A percentile compares a stretch with the other conserved stretches of the same genome.
Conservation (phyloP, 2,329 filamentous ascomycete genomes). For the Venturia effusa region DNA sequence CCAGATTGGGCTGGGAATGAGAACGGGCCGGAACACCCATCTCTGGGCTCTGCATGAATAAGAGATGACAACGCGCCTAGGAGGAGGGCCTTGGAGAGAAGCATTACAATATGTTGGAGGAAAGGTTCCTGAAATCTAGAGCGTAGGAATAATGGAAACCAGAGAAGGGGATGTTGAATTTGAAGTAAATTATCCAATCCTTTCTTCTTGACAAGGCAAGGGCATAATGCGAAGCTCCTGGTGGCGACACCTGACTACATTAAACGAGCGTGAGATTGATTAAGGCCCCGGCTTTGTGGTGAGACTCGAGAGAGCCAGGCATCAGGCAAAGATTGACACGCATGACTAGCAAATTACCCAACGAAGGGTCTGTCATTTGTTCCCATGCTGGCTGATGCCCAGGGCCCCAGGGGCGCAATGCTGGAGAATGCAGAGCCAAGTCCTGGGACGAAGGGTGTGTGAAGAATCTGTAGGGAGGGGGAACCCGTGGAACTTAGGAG, state of each 20-base stretch:
- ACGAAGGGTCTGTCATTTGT: not conserved
- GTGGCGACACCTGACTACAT: not conserved
- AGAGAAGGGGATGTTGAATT: not conserved
- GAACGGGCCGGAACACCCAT: not conserved
- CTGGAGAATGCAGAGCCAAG: no score
- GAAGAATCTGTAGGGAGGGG: no score
- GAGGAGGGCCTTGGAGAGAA: not conserved
- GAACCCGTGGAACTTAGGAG: no score
- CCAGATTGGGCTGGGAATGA: constrained; percentile 5
- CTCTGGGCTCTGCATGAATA: not conserved
- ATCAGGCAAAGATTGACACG: not conserved
- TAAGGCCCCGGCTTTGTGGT: not conserved
- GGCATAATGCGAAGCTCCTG: not conserved
- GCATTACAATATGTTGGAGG: not conserved
- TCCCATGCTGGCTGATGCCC: not conserved
- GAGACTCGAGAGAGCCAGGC: no score
- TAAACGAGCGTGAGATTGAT: constrained; percentile 3
- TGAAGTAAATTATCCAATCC: not conserved
- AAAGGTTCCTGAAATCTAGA: not conserved
- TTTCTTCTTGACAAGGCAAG: not conserved
- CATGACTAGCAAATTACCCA: not conserved
- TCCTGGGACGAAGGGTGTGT: no score
- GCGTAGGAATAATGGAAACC: not conserved
- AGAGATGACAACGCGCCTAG: not conserved
- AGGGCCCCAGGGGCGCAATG: no score